A percentile compares a stretch with the other conserved stretches of the same genome.
Conservation (phyloP, 805 yeast genomes). For the Candida takata region DNA sequence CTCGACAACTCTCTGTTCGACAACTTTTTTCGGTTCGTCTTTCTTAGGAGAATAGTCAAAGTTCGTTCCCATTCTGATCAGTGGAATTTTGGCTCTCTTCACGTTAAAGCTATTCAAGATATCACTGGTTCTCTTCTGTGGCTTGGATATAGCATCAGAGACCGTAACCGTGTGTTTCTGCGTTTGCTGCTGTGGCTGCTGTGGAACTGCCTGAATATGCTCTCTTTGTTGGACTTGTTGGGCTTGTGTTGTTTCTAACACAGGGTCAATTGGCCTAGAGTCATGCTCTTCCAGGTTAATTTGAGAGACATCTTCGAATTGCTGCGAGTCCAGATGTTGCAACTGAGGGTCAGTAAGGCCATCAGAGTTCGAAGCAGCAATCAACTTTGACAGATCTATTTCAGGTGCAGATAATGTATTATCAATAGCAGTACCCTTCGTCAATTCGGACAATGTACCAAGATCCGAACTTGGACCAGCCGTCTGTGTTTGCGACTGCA, state of each 20-base stretch:
- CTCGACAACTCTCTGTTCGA: no score
- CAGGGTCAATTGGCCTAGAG: background rate
- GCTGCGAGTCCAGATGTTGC: background rate
- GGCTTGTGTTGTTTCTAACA: background rate
- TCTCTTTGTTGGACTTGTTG: background rate
- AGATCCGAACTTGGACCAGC: background rate
- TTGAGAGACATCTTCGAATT: background rate
- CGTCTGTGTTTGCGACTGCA: background rate
- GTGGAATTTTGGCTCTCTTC: conserved; percentile 22
- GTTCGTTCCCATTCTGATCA: conserved; percentile 12
- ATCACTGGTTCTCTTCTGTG: conserved; percentile 19
- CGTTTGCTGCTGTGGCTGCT: background rate
- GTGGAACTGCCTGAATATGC: conserved; percentile 1
- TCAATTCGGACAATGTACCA: conserved; percentile 21
- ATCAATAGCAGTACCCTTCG: conserved; percentile 25
- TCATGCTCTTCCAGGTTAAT: background rate
- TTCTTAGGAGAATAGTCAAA: no score
- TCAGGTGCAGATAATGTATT: conserved; percentile 7
- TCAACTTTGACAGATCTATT: conserved; percentile 8
- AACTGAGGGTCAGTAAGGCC: background rate
- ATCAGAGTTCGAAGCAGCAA: conserved; percentile 1
- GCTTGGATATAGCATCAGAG: background rate
- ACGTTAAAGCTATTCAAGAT: conserved; percentile 16
- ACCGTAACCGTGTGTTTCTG: background rate
- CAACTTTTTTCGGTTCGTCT: no score